Percentiles rank a stretch among this genome's conserved stretches.
Evolutionary conservation across 2,329 filamentous ascomycete genomes (phyloP).

Genomic region (Simplicillium sp.): DNA sequence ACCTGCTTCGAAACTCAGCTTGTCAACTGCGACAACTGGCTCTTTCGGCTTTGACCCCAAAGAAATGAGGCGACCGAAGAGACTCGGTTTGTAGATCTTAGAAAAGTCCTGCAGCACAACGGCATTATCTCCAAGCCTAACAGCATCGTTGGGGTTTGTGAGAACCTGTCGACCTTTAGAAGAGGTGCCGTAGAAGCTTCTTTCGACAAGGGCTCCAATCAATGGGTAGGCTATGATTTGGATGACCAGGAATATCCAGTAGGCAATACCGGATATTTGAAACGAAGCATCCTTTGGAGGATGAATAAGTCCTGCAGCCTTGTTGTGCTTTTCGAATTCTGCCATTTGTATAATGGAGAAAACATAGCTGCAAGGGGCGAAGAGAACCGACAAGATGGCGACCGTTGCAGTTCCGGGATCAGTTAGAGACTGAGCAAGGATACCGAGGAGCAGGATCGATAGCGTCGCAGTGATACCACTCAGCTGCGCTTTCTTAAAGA

Average conservation of each 20-base stretch:
- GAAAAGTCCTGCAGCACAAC: constrained; percentile 65
- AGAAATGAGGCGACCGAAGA: constrained; percentile 44
- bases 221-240: constrained; percentile 74
- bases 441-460: constrained; percentile 62
- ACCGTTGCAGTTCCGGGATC: constrained; percentile 55
- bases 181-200: constrained; percentile 64
- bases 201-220: constrained; percentile 66
- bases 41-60: constrained; percentile 32
- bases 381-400: constrained; percentile 62
- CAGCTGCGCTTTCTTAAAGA: constrained; percentile 82
- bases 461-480: constrained; percentile 76
- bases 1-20: constrained; percentile 60
- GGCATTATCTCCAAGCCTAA: constrained; percentile 33
- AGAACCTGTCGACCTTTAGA: constrained; percentile 47
- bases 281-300: constrained; percentile 57
- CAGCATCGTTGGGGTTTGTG: constrained; percentile 15
- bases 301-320: constrained; percentile 50
- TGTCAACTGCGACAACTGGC: constrained; percentile 69
- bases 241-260: constrained; percentile 69
- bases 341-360: constrained; percentile 71
- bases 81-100: constrained; percentile 65
- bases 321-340: constrained; percentile 58
- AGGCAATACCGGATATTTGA: constrained; percentile 59
- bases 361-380: constrained; percentile 81
- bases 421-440: constrained; percentile 69